These are phyloP conservation scores for Apiospora sp. DNA, from an alignment of 2,329 filamentous ascomycete species.

Conservation along the genomic window DNA sequence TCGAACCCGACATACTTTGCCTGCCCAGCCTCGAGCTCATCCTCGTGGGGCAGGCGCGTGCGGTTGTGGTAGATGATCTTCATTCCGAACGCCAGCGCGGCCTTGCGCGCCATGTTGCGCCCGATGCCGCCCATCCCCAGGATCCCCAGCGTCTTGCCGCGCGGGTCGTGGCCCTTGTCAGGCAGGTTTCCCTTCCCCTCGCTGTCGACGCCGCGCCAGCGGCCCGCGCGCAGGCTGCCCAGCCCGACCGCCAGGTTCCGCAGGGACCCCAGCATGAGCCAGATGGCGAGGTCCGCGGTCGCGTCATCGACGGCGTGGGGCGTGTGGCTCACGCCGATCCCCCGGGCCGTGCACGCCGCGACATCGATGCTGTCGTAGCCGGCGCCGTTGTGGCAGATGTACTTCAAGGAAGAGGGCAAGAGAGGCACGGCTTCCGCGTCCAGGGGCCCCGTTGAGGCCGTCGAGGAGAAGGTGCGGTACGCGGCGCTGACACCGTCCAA, in stretches of 20 bases:
- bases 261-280: slow-evolving; percentile 81
- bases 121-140: slow-evolving; percentile 90
- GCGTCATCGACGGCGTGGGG: slow-evolving; percentile 84
- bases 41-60: slow-evolving; percentile 56
- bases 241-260: slow-evolving; percentile 76
- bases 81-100: slow-evolving; percentile 81
- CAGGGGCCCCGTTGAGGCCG: slow-evolving; percentile 70
- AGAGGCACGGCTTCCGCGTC: slow-evolving; percentile 73
- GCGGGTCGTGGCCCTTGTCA: slow-evolving; percentile 76
- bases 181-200: slow-evolving; percentile 49
- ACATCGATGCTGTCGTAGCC: slow-evolving; percentile 88
- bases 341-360: slow-evolving; percentile 70
- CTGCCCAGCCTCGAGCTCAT: slow-evolving; percentile 46
- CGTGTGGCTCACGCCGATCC: slow-evolving; percentile 79
- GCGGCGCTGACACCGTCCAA: slow-evolving; percentile 71
- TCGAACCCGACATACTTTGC: slow-evolving; percentile 75
- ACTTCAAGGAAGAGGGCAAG: slow-evolving; percentile 61
- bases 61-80: slow-evolving; percentile 79
- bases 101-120: slow-evolving; percentile 72
- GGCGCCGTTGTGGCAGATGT: slow-evolving; percentile 72
- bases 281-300: slow-evolving; percentile 83
- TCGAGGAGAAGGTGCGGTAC: slow-evolving; percentile 72
- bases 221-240: slow-evolving; percentile 67
- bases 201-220: slow-evolving; percentile 66
- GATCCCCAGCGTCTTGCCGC: slow-evolving; percentile 81